Evolutionary conservation across 768 basidiomycete species (phyloP), one percentile per base, ranked within the genome.

Genomic region (Boletus vermiculosoides): DNA sequence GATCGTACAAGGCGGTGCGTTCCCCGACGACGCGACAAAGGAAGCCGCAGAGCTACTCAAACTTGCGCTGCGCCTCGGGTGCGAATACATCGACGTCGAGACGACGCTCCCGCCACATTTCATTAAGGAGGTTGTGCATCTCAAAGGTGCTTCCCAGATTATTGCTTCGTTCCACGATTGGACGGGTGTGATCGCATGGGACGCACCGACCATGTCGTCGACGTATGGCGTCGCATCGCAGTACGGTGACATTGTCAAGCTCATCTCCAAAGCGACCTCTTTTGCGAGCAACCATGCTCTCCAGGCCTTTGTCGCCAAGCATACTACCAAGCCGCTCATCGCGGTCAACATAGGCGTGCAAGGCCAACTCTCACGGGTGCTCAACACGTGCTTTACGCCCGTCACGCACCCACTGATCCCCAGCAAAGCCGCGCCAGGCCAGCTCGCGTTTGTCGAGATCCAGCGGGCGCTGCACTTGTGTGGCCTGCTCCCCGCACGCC

Each of bases 101-200:
- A 84, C 91, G 54, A 81, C 86, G 0, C 86, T 88, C 74, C 82
- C 90, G 0, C 78, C 84, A 60, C 78, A 81, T 48, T 66, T 77
- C 48, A 83, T 95, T 55, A 77, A 78, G 31, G 78, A 82, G 3
- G 74, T 98, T 44, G 71, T 77, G 28, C 64, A 76, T 13, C 77
- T 75, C 52, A 96, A 94, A 70, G 86, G 91, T 0, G 65, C 73
- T 40, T 89, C 94, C 0, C 80, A 87, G 62, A 83, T 98, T 66
- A 87, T 99, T 55, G 90, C 93, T 0, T 97, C 94, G 7, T 97
- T 88, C 86, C 96, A 98, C 68, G 94, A 99, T 65, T 94, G 90
- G 88, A 86, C 83, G 44, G 95, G 96, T 4, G 77, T 78, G 13
- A 79, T 95, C 76, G 81, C 82, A 62, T 99, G 96, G 96, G 80